Percentiles rank a stretch among this genome's conserved stretches.
These are phyloP conservation scores for Plantago elongata DNA, from an alignment of 257 asterid species.

Conservation along the genomic window DNA sequence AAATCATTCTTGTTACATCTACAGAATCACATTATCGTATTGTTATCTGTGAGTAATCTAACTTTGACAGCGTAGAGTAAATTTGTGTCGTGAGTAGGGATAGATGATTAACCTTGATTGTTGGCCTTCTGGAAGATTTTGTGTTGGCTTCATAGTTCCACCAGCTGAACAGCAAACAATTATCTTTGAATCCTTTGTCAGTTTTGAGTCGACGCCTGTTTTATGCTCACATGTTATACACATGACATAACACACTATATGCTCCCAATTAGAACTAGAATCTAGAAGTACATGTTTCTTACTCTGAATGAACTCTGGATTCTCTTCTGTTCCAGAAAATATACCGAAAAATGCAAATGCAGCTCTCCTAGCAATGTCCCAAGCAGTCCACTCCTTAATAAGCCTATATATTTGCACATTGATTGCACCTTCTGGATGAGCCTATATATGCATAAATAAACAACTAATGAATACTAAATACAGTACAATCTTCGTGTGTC, in stretches of 20 bases:
- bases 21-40: neutral
- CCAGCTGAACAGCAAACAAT: constrained; percentile 92
- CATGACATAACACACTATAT: neutral
- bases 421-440: constrained; percentile 86
- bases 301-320: constrained; percentile 79
- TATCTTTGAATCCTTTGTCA: constrained; percentile 66
- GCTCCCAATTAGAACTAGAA: neutral
- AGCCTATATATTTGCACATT: constrained; percentile 93
- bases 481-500: neutral
- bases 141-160: constrained; percentile 78
- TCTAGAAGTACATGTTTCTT: neutral
- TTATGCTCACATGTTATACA: neutral
- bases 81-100: neutral
- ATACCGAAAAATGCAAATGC: constrained; percentile 96
- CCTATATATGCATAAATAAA: constrained; percentile 36
- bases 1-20: neutral
- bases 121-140: constrained; percentile 84
- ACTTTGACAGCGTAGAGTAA: neutral
- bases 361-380: constrained; percentile 94
- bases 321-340: constrained; percentile 91
- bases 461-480: neutral
- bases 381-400: constrained; percentile 97
- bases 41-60: no score
- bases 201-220: constrained; percentile 78
- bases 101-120: constrained; percentile 59